These are phyloP conservation scores for Verticillium nonalfalfae DNA, from an alignment of 2,329 filamentous ascomycete genomes.

Conservation along the genomic window DNA sequence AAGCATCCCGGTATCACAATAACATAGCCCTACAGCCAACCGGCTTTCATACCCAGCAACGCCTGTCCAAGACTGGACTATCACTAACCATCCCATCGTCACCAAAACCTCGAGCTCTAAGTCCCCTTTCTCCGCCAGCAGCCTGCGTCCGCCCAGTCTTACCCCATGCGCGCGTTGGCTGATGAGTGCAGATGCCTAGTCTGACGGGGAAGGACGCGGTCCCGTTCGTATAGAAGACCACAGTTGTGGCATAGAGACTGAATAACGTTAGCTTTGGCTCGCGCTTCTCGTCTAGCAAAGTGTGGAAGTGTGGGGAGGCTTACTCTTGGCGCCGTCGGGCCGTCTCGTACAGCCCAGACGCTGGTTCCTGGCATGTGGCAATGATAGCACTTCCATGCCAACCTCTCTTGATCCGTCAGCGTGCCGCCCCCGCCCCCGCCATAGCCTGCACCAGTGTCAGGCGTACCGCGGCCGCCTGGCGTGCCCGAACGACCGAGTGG, in stretches of 20 bases:
- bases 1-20: background rate
- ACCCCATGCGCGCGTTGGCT: conserved; percentile 8
- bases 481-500: conserved; percentile 65
- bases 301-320: conserved; percentile 25
- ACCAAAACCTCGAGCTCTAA: background rate
- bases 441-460: conserved; percentile 63
- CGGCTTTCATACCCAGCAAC: background rate
- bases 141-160: background rate
- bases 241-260: conserved; percentile 91
- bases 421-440: conserved; percentile 62
- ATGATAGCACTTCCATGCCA: conserved; percentile 81
- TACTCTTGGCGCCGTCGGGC: conserved; percentile 77
- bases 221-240: conserved; percentile 80
- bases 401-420: conserved; percentile 70
- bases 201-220: conserved; percentile 66
- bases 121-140: background rate
- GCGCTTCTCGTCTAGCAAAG: background rate
- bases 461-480: conserved; percentile 69
- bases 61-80: background rate
- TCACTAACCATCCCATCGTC: background rate
- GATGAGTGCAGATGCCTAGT: conserved; percentile 11
- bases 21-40: background rate
- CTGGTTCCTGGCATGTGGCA: conserved; percentile 83
- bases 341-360: conserved; percentile 93
- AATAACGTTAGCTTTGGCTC: background rate